Base-by-base conservation (phyloP, 192 early-diverging fungal genomes). In the Phlyctochytrium planicorne region DNA sequence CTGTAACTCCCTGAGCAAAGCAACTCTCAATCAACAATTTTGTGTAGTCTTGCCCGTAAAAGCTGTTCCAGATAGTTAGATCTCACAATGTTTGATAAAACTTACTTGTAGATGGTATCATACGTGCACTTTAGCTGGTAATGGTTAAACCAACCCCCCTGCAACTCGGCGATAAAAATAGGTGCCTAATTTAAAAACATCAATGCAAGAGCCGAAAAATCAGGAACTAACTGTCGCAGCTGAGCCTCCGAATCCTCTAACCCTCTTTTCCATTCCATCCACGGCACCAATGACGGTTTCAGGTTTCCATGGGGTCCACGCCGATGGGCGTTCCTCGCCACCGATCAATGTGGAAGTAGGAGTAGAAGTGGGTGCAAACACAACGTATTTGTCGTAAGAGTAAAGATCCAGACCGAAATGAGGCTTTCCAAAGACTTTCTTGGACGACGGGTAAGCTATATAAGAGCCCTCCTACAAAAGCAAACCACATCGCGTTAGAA, bases 101-200 rank as follows among this genome's bases (percentile, higher is more conserved):
- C 56, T 24, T 53, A 72, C 70, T 84, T 62, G 69, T 85, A 90
- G 27, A 90, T 84, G 10, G 83, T 78, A 60, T 91, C 90, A 77
- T 86, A 91, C 0, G 80, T 83, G 31, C 86, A 80, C 25, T 77
- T 65, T 34, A 87, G 72, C 37, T 79, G 76, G 59, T 91, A 90
- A 55, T 88, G 86, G 63, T 87, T 90, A 70, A 89, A 91, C 90
- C 90, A 91, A 2, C 90, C 90, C 29, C 90, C 90, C 70, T 91
- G 90, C 24, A 90, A 69, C 74, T 91, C 90, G 4, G 90, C 88
- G 63, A 90, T 88, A 61, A 91, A 87, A 24, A 90, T 79, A 3
- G 90, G 90, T 14, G 87, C 80, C 82, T 85, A 52, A 17, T 25
- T 30, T 36, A 30, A 37, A 1, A 16, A 25, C 12, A 4, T n/a